phyloP scores from a whole-genome alignment of 345 rosid species.

The Gossypium stocksii region DNA sequence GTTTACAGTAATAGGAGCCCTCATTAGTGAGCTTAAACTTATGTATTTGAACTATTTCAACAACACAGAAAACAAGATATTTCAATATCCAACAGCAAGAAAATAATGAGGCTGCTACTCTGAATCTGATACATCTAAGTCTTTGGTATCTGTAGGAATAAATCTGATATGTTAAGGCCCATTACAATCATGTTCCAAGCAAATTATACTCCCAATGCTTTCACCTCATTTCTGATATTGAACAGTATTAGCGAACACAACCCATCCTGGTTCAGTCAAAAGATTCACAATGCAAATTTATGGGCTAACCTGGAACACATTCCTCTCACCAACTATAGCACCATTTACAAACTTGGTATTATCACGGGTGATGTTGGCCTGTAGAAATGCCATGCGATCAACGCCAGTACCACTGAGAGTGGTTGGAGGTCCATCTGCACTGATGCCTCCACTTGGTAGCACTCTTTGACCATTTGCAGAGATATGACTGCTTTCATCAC shows the following conservation, averaged over 20 bases:
- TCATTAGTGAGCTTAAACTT: not conserved
- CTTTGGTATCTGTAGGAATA: not conserved
- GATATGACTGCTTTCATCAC: conserved; percentile 94
- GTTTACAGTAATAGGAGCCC: not conserved
- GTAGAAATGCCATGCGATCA: conserved; percentile 84
- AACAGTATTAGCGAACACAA: conserved; percentile 4
- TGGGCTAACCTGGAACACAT: conserved; percentile 85
- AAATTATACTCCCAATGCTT: conserved; percentile 1
- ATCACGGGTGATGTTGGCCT: conserved; percentile 95
- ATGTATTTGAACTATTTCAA: not conserved
- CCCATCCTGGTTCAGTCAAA: conserved; percentile 2
- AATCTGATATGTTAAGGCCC: not conserved
- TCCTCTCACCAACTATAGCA: conserved; percentile 92
- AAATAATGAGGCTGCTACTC: not conserved
- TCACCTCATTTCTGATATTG: conserved; percentile 3
- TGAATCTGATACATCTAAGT: not conserved
- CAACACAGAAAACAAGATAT: not conserved
- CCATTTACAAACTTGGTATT: conserved; percentile 92
- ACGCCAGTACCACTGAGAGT: conserved; percentile 97
- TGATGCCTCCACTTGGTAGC: conserved; percentile 94
- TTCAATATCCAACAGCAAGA: not conserved
- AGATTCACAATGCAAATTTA: conserved; percentile 4
- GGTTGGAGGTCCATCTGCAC: conserved; percentile 99
- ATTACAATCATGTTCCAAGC: not conserved
- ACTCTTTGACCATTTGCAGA: conserved; percentile 85